These are phyloP conservation scores for Forsythia viridissima DNA, from an alignment of 257 asterid species.

Conservation along the genomic window DNA sequence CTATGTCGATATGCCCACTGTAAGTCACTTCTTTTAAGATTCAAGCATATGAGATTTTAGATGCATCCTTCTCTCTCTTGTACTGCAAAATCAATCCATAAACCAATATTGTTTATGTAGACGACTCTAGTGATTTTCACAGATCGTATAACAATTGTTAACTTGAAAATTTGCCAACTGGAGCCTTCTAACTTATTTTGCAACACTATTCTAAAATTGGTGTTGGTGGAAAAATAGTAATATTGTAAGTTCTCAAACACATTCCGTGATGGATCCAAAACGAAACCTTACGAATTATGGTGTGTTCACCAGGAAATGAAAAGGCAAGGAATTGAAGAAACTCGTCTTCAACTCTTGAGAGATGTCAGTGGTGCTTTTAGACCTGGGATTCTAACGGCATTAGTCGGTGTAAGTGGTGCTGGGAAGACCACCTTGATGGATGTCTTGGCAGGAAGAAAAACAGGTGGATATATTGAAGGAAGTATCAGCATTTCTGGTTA, in stretches of 20 bases:
- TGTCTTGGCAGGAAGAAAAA: conserved; percentile 91
- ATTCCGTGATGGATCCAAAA: background rate
- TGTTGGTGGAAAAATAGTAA: no score
- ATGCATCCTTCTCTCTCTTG: background rate
- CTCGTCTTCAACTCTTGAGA: conserved; percentile 70
- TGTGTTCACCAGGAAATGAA: conserved; percentile 61
- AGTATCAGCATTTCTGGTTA: conserved; percentile 78
- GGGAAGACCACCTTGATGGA: conserved; percentile 98
- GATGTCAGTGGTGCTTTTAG: conserved; percentile 82
- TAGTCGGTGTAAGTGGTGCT: conserved; percentile 93
- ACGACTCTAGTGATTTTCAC: no score
- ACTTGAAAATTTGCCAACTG: no score
- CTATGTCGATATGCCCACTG: conserved; percentile 91
- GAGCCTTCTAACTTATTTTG: no score
- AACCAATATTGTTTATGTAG: no score
- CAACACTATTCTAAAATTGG: no score
- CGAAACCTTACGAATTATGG: background rate
- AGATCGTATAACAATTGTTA: no score
- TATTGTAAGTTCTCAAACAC: no score
- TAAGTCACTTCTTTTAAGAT: conserved; percentile 40
- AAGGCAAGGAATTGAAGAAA: conserved; percentile 68
- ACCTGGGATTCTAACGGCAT: conserved; percentile 88
- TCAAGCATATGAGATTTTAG: background rate
- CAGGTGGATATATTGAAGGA: conserved; percentile 87
- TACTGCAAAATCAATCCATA: no score